Conservation (phyloP, 768 basidiomycete genomes). For the Coprinopsis marcescibilis region DNA sequence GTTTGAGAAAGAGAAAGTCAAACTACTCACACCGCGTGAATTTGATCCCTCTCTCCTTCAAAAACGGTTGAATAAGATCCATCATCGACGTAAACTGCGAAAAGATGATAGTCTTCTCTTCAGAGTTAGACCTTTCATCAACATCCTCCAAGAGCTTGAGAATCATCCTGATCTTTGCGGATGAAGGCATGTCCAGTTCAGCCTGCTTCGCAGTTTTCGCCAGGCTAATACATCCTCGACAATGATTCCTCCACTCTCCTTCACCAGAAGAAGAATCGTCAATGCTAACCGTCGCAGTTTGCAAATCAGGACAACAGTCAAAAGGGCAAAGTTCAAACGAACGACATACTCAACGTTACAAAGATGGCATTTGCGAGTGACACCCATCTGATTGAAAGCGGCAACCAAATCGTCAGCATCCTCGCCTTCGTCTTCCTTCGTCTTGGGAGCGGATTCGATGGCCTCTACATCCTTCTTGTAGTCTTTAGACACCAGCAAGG, state of each 20-base stretch:
- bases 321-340: background rate
- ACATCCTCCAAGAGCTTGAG: constrained; percentile 66
- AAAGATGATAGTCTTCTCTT: constrained; percentile 95
- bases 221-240: constrained; percentile 53
- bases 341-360: constrained; percentile 62
- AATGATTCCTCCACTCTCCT: constrained; percentile 43
- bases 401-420: constrained; percentile 72
- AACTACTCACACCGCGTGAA: constrained; percentile 84
- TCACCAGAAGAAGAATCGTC: constrained; percentile 29
- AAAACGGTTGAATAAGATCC: constrained; percentile 80
- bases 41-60: constrained; percentile 58
- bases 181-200: constrained; percentile 56
- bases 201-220: constrained; percentile 41
- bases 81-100: constrained; percentile 90
- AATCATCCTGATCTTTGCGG: constrained; percentile 85
- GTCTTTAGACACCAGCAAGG: constrained; percentile 73
- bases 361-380: constrained; percentile 71
- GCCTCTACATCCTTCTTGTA: constrained; percentile 72
- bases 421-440: constrained; percentile 45
- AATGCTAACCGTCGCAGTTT: constrained; percentile 36
- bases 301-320: constrained; percentile 6
- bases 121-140: constrained; percentile 45
- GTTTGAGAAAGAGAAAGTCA: constrained; percentile 6
- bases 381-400: constrained; percentile 64
- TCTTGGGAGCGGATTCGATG: constrained; percentile 57